Percentiles rank a stretch among this genome's conserved stretches.
These are phyloP conservation scores for Saitozyma sp. DNA, from an alignment of 768 basidiomycete genomes.

Conservation along the genomic window DNA sequence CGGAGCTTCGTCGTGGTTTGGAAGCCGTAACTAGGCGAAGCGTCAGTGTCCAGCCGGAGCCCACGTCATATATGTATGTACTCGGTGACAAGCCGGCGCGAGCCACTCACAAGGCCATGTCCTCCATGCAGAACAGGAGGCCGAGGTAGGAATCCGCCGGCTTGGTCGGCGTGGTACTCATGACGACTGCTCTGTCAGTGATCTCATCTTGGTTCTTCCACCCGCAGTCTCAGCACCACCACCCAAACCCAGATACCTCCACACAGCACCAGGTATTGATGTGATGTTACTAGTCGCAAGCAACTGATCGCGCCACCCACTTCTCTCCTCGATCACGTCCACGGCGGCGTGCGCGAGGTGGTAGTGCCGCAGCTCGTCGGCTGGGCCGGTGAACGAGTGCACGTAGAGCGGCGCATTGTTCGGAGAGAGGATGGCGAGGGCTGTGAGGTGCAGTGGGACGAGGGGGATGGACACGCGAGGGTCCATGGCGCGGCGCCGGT, in stretches of 20 bases:
- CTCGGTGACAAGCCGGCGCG: not conserved
- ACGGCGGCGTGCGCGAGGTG: slow-evolving; percentile 49
- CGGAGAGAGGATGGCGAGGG: slow-evolving; percentile 47
- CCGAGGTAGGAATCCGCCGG: slow-evolving; percentile 48
- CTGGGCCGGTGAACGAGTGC: slow-evolving; percentile 44
- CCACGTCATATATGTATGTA: too few relatives aligned
- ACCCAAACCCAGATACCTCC: not conserved
- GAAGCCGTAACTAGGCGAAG: slow-evolving; percentile 44
- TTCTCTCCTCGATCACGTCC: slow-evolving; percentile 50
- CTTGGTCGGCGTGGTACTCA: slow-evolving; percentile 42
- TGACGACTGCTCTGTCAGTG: slow-evolving; percentile 32
- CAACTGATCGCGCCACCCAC: slow-evolving; percentile 27
- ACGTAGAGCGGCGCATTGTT: slow-evolving; percentile 45
- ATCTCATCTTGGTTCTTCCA: not conserved
- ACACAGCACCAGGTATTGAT: not conserved
- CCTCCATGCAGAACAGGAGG: slow-evolving; percentile 51
- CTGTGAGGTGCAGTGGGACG: slow-evolving; percentile 46
- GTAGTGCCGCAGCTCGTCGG: slow-evolving; percentile 49
- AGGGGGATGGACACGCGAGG: slow-evolving; percentile 8
- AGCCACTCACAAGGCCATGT: slow-evolving; percentile 49
- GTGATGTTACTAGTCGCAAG: not conserved
- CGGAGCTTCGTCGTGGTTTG: slow-evolving; percentile 45
- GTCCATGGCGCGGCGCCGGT: too few relatives aligned
- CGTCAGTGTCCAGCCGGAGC: too few relatives aligned
- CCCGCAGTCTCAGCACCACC: too few relatives aligned